Base-by-base conservation (phyloP, 768 basidiomycete species). In the Kwoniella heveanensis region DNA sequence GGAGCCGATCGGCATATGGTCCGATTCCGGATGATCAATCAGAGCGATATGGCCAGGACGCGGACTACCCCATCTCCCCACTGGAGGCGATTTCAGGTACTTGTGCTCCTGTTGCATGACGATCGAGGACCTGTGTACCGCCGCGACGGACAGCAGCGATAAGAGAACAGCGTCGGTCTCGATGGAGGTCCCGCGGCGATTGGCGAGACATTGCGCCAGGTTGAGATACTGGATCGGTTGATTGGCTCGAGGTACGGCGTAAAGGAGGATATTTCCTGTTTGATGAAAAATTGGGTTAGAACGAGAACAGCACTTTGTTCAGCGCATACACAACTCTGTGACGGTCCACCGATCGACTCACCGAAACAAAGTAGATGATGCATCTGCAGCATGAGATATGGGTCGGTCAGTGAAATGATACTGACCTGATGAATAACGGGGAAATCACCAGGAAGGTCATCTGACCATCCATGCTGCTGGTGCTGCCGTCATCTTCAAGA, bases 51-150 rank as follows among this genome's bases (percentile, higher is more conserved):
- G 36, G 24, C 13, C 12, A 19, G 52, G 17, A 22, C 30, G 4
- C 26, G 54, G 54, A 48, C 37, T 57, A 24, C 54, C 61, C 39
- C 46, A 63, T 30, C 46, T 24, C 15, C 61, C 61, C 9, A 30
- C 27, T 12, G 61, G 61, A 19, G 48, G 36, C 46, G 37, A 30
- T 21, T 21, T 56, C 37, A 63, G 25, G 32, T 63, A 63, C 27
- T 37, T 56, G 19, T 50, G 29, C 30, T 49, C 46, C 12, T 32
- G 54, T n/a, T 56, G 61, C 37, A 39, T 55, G 44, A 29, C 10
- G 54, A 63, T 63, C 10, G 61, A 57, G 24, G 57, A 57, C 47
- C 57, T 55, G 51, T 67, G 65, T 22, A 62, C 55, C 26, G 65
- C 65, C n/a, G 60, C 60, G 10, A 62, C 54, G 10, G 60, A 62